Percentiles rank a stretch among this genome's conserved stretches.
Evolutionary conservation across 306 rosid species (phyloP).

Genomic region (Trifolium subterraneum): DNA sequence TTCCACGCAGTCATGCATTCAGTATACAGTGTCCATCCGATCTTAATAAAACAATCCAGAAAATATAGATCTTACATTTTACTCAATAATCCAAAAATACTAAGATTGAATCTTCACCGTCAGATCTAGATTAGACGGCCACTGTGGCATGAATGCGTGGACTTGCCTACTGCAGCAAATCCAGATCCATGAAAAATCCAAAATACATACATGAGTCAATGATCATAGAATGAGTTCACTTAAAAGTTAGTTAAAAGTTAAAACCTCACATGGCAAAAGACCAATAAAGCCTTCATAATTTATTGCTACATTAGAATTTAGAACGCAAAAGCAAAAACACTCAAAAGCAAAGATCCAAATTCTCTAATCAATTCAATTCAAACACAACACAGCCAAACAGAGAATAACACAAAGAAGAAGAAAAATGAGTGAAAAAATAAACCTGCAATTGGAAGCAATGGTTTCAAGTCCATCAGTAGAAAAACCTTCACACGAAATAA

Average conservation of each 20-base stretch:
- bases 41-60: too few species aligned
- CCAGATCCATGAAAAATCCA: too few species aligned
- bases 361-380: conserved; percentile 1
- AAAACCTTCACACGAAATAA: conserved; percentile 85
- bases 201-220: neutral
- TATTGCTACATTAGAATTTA: neutral
- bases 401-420: neutral
- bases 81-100: too few species aligned
- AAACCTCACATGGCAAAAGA: neutral
- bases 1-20: too few species aligned
- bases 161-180: too few species aligned
- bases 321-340: neutral
- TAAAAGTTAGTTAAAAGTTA: neutral
- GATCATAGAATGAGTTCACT: neutral
- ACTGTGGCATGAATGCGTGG: too few species aligned
- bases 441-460: conserved; percentile 97
- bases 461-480: conserved; percentile 84
- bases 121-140: too few species aligned
- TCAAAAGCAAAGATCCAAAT: conserved; percentile 41
- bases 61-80: too few species aligned
- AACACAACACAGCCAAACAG: neutral
- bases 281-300: neutral
- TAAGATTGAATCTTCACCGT: too few species aligned
- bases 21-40: too few species aligned
- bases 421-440: neutral